Base-by-base conservation (phyloP, 768 basidiomycete genomes). In the Obba rivulosa region DNA sequence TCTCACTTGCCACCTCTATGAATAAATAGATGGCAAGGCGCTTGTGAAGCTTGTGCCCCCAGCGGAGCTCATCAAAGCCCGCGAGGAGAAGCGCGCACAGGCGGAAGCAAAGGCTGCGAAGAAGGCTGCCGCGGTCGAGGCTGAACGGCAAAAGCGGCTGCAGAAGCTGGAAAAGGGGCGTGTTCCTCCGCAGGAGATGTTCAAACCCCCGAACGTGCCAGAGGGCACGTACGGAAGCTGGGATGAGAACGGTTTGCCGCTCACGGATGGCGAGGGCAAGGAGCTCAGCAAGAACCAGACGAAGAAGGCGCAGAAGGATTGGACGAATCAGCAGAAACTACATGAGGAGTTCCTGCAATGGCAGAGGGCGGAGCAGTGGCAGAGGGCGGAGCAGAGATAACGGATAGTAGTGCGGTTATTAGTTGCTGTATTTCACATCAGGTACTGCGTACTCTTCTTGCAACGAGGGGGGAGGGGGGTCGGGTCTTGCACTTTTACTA, bases 11-110 rank as follows among this genome's bases (percentile, higher is more conserved):
- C 36, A 31, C 28, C 11, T 38, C n/a, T 41, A 18, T 35, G 25
- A n/a, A n/a, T 43, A 46, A 49, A 24, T 55, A 93, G 93, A 94
- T 71, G 94, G 94, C n/a, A 84, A 83, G 60, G 95, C 95, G 3
- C 81, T 97, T 24, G 87, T 96, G 51, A 98, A 98, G 67, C 74
- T 98, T 37, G 89, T 94, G 21, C 72, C 89, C 34, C 83, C 94
- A 2, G 78, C 80, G 11, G 81, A 89, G 48, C 74, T 99, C 34
- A 80, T 93, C 56, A 84, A 75, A 60, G 85, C 82, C 2, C 81
- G 93, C 40, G 93, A 98, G 52, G 93, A 93, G 61, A 97, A 96
- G 69, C 78, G 80, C 5, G 85, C 81, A 3, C 76, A 76, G 43
- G 72, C 72, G 16, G 83, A 85, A 51, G 89, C 81, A 17, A 95